These are phyloP conservation scores for Geosmithia putterillii DNA, from an alignment of 2,329 filamentous ascomycete genomes.

Conservation along the genomic window DNA sequence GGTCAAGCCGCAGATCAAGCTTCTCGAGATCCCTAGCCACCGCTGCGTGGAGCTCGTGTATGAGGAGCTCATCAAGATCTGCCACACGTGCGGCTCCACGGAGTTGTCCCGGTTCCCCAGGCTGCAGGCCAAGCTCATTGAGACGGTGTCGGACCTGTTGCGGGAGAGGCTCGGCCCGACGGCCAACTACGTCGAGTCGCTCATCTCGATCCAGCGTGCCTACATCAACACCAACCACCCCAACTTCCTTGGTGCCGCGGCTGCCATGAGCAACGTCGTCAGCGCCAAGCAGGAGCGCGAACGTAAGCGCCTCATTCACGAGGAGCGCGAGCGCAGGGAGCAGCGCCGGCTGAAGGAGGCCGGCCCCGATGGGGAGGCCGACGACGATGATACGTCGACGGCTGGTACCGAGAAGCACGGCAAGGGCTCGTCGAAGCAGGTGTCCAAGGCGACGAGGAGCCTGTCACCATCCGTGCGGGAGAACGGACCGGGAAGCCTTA, in stretches of 20 bases:
- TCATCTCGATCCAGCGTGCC: conserved; percentile 93
- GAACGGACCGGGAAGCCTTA: conserved; percentile 48
- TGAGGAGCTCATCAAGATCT: conserved; percentile 98
- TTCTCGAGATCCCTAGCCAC: conserved; percentile 88
- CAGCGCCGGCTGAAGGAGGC: conserved; percentile 73
- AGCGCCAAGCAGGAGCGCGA: conserved; percentile 91
- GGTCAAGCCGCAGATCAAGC: conserved; percentile 96
- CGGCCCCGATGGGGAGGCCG: conserved; percentile 66
- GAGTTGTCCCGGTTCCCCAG: conserved; percentile 87
- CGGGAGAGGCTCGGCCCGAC: conserved; percentile 84
- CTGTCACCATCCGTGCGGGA: conserved; percentile 71
- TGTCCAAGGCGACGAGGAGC: conserved; percentile 47
- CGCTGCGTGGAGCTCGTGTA: conserved; percentile 97
- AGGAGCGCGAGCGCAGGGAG: conserved; percentile 79
- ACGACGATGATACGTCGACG: conserved; percentile 45
- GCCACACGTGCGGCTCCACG: conserved; percentile 92
- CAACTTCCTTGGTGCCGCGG: conserved; percentile 92
- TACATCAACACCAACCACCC: conserved; percentile 99
- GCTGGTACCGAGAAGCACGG: conserved; percentile 36
- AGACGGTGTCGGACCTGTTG: conserved; percentile 91
- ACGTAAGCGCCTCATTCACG: conserved; percentile 64
- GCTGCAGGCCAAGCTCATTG: conserved; percentile 91
- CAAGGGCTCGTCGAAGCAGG: conserved; percentile 26
- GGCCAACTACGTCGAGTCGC: conserved; percentile 84
- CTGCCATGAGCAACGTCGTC: conserved; percentile 95